Conservation (phyloP, 495 filamentous ascomycete genomes). For the Talaromyces proteolyticus region DNA sequence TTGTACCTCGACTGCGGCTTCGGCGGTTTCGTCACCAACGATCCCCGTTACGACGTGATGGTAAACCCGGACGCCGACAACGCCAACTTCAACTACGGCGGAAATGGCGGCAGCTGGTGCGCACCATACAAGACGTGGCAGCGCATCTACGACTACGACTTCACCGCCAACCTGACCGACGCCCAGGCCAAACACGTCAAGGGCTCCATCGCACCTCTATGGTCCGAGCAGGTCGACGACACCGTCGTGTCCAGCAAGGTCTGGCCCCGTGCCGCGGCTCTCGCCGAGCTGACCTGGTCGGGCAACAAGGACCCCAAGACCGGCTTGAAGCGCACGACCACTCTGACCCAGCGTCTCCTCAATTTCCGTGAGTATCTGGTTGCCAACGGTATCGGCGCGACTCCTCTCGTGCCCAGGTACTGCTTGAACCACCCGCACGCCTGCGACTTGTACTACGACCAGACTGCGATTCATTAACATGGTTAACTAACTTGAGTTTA, state of each 20-base stretch:
- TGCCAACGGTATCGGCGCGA: slow-evolving; percentile 44
- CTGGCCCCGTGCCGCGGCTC: slow-evolving; percentile 51
- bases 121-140: slow-evolving; percentile 57
- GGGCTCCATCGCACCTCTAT: slow-evolving; percentile 45
- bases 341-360: slow-evolving; percentile 47
- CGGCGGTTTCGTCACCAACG: slow-evolving; percentile 49
- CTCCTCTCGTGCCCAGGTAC: slow-evolving; percentile 46
- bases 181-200: slow-evolving; percentile 38
- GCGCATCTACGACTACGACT: slow-evolving; percentile 56
- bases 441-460: slow-evolving; percentile 47
- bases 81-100: slow-evolving; percentile 49
- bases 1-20: slow-evolving; percentile 53
- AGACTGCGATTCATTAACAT: slow-evolving; percentile 33
- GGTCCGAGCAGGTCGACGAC: slow-evolving; percentile 52
- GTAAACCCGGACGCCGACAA: slow-evolving; percentile 34
- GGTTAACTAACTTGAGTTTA: background rate
- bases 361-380: slow-evolving; percentile 55
- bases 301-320: slow-evolving; percentile 39
- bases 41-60: slow-evolving; percentile 46
- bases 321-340: slow-evolving; percentile 43
- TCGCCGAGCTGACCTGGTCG: slow-evolving; percentile 49
- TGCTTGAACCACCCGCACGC: slow-evolving; percentile 51
- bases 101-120: slow-evolving; percentile 51
- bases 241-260: slow-evolving; percentile 39
- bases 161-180: slow-evolving; percentile 41